phyloP scores from a whole-genome alignment of 495 filamentous ascomycete genomes.

The Talaromyces trachyspermus region DNA sequence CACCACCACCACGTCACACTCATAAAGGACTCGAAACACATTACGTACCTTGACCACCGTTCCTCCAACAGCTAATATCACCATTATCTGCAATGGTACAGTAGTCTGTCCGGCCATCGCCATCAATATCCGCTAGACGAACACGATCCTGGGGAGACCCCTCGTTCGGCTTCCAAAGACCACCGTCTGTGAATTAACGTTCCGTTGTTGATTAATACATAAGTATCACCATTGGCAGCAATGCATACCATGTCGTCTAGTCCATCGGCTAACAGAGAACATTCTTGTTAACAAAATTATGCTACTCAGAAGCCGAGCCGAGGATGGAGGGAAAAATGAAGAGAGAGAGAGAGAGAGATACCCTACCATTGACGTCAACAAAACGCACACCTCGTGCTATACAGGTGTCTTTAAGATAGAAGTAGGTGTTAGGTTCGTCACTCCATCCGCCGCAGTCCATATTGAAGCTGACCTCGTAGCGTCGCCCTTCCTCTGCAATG shows the following conservation, averaged over 20 bases:
- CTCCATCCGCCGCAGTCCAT: background rate
- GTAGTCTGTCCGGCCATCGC: slow-evolving; percentile 15
- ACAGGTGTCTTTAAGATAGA: background rate
- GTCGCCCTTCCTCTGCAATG: background rate
- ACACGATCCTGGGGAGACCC: background rate
- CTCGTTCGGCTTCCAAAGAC: background rate
- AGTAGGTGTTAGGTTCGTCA: background rate
- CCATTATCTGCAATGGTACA: slow-evolving; percentile 15
- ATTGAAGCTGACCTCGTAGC: background rate
- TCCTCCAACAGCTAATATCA: slow-evolving; percentile 18
- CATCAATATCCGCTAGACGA: slow-evolving; percentile 3
- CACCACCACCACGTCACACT: too few relatives aligned
- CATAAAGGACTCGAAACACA: too few relatives aligned
- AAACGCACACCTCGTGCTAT: background rate
- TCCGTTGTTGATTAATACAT: slow-evolving; percentile 14
- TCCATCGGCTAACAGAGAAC: slow-evolving; percentile 13
- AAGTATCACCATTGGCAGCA: slow-evolving; percentile 11
- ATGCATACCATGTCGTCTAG: slow-evolving; percentile 35
- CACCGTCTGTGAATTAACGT: background rate
- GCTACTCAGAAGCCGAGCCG: background rate
- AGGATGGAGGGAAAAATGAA: too few relatives aligned
- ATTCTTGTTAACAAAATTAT: background rate
- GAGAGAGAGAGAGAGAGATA: too few relatives aligned
- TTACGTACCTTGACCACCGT: slow-evolving; percentile 16
- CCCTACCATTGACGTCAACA: background rate